A percentile compares a stretch with the other conserved stretches of the same genome.
Evolutionary conservation across 441 rosid genomes (phyloP).

Genomic region (Erodium texanum): DNA sequence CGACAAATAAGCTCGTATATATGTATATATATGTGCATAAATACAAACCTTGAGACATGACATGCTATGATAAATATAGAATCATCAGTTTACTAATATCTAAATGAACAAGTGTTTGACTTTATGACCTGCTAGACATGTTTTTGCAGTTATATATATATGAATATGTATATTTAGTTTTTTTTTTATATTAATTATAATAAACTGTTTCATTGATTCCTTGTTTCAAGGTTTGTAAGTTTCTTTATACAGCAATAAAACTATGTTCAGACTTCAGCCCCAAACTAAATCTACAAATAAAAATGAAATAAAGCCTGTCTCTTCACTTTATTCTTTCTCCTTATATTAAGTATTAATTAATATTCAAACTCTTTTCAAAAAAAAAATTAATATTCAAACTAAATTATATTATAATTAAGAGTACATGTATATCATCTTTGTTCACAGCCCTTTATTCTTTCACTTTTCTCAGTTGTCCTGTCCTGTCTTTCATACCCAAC

Average conservation of each 20-base stretch:
- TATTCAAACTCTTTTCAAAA: conserved; percentile 20
- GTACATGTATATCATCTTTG: conserved; percentile 14
- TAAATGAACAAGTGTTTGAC: too few species aligned
- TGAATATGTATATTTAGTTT: too few species aligned
- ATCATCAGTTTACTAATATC: too few species aligned
- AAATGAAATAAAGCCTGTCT: conserved; percentile 21
- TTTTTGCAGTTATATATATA: too few species aligned
- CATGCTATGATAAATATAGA: too few species aligned
- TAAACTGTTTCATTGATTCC: conserved; percentile 28
- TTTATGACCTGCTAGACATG: too few species aligned
- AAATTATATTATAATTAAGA: background rate
- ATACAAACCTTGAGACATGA: too few species aligned
- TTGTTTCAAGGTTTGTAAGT: background rate
- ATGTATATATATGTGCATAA: too few species aligned
- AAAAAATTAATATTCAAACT: conserved; percentile 24
- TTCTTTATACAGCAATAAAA: conserved; percentile 1
- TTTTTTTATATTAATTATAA: background rate
- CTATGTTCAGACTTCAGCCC: conserved; percentile 12
- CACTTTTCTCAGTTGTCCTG: background rate
- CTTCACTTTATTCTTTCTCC: conserved; percentile 42
- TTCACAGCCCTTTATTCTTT: conserved; percentile 10
- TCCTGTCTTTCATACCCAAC: background rate
- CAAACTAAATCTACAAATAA: conserved; percentile 13
- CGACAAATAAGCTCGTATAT: too few species aligned
- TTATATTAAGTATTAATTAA: conserved; percentile 26